These are phyloP conservation scores for Hymenoscyphus scutula DNA, from an alignment of 2,329 filamentous ascomycete species.

Conservation along the genomic window DNA sequence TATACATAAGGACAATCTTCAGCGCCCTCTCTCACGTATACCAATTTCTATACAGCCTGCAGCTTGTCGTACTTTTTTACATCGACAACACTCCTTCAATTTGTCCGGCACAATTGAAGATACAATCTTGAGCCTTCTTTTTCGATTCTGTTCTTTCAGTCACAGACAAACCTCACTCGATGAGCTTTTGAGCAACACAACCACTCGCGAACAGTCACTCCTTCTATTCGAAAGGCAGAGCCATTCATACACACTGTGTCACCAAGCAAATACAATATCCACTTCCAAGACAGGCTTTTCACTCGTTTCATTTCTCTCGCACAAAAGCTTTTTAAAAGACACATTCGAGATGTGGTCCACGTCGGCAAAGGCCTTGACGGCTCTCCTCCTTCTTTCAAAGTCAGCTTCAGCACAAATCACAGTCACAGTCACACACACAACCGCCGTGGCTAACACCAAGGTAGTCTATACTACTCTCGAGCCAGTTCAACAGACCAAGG, in stretches of 20 bases:
- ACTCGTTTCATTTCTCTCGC: not conserved
- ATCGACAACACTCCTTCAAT: conserved; percentile 1
- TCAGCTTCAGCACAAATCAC: conserved; percentile 14
- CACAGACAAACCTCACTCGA: not conserved
- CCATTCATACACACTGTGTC: conserved; percentile 9
- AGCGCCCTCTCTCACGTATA: not conserved
- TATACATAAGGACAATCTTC: not conserved
- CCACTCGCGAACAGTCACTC: conserved; percentile 10
- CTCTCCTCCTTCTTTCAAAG: conserved; percentile 23
- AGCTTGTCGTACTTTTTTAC: not conserved
- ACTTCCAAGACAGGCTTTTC: not conserved
- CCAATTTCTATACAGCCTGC: not conserved
- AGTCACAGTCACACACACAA: not conserved
- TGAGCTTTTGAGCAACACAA: not conserved
- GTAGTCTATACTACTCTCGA: conserved; percentile 5
- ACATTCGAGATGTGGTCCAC: conserved; percentile 24
- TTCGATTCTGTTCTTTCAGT: not conserved
- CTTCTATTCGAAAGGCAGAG: conserved; percentile 13
- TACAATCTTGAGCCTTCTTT: not conserved
- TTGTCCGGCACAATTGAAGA: conserved; percentile 2
- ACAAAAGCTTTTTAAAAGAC: not conserved
- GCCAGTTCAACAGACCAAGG: not conserved
- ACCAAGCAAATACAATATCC: not conserved
- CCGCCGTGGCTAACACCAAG: not conserved
- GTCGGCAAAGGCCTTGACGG: conserved; percentile 22